Base-by-base conservation (phyloP, 164 flowering plant species). In the Nelumbo lutea region DNA sequence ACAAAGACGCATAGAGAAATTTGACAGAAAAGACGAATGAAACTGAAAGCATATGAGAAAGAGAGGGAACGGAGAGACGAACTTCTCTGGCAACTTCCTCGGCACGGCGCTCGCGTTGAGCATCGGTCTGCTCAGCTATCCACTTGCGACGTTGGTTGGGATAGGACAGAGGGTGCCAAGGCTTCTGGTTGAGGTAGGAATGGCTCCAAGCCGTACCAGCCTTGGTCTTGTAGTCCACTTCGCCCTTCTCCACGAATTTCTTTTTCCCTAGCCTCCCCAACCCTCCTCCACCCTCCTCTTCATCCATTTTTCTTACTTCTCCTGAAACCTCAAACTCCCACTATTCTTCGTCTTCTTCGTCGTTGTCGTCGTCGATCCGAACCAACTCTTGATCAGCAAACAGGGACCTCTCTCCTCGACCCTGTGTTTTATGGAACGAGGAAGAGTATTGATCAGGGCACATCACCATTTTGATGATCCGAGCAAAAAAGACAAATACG, bases 161-260 rank as follows among this genome's bases (percentile, higher is more conserved):
- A 61, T 95, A 95, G 8, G 99, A 95, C 72, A 95, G 90, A 47
- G 99, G 99, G 67, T 95, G 99, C 99, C 99, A 95, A 11, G 99
- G 99, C 80, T 95, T 95, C 83, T 95, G 99, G 73, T 95, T 95
- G 27, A 95, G 88, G 74, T 70, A 95, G 11, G 80, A 73, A 73
- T 95, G 99, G 74, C 97, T 90, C 99, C 98, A 95, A 0, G 99
- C 98, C 0, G 99, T 95, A 2, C 99, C 99, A 0, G 97, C 64
- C 70, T 86, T 90, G 9, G 83, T 83, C 78, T 86, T 93, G 90
- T 84, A 87, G 68, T 93, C 98, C 4, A 93, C 98, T 60, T 93
- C 98, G 0, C 47, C 77, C 62, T 79, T 73, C 60, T 83, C 86
- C 4, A 78, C 60, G 68, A 87, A 80, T 52, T 87, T 70, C 86